Evolutionary conservation across 129 eudicot genomes (phyloP).

Genomic region (Mikania micrantha): DNA sequence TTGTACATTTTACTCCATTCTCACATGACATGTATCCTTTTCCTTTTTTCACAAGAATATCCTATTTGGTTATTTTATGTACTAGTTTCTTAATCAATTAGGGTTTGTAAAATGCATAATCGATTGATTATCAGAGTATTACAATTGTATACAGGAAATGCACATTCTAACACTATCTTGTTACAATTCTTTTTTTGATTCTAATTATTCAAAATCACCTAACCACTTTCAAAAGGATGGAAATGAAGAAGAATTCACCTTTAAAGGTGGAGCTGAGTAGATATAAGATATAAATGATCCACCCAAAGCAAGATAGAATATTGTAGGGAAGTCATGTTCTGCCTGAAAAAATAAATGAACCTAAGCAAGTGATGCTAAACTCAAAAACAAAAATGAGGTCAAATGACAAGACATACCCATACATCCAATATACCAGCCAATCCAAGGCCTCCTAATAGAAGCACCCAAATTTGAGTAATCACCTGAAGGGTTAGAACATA

Average conservation of each 20-base stretch:
- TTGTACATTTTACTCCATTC: background rate
- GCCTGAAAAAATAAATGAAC: slow-evolving; percentile 48
- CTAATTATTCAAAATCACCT: background rate
- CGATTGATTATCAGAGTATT: background rate
- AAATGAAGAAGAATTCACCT: slow-evolving; percentile 38
- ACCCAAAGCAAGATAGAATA: slow-evolving; percentile 92
- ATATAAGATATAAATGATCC: slow-evolving; percentile 90
- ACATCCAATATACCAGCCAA: slow-evolving; percentile 82
- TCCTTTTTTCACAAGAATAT: background rate
- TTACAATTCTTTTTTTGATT: background rate
- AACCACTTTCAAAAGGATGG: background rate
- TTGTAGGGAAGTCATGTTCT: slow-evolving; percentile 62
- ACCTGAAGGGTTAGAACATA: slow-evolving; percentile 40
- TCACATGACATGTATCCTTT: background rate
- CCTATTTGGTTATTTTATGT: background rate
- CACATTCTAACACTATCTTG: background rate
- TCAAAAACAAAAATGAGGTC: background rate
- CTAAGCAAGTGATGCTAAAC: slow-evolving; percentile 10
- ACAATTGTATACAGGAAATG: background rate
- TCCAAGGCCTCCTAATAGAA: slow-evolving; percentile 80
- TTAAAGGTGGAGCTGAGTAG: slow-evolving; percentile 97
- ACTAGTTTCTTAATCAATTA: background rate
- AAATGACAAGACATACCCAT: slow-evolving; percentile 62
- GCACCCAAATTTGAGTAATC: slow-evolving; percentile 93
- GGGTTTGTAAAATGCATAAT: background rate